A percentile compares a stretch with the other conserved stretches of the same genome.
These are phyloP conservation scores for Cercospora sojina DNA, from an alignment of 2,329 filamentous ascomycete species.

Conservation along the genomic window DNA sequence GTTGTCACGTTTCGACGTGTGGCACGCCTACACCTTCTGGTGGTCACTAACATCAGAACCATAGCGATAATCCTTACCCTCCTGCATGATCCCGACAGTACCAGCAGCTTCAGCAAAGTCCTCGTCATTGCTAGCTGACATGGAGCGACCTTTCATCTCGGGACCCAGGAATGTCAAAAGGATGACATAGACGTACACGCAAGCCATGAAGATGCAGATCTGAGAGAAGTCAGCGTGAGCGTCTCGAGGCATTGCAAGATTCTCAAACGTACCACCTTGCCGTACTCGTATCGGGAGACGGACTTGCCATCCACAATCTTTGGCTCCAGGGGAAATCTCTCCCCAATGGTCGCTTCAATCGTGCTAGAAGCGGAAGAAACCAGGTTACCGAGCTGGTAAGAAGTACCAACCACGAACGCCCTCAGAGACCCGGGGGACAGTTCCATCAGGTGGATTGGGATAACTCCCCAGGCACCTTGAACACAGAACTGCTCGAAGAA, in stretches of 20 bases:
- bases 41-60: slow-evolving; percentile 13
- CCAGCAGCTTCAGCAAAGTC: slow-evolving; percentile 36
- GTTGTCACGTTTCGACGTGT: not conserved
- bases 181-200: slow-evolving; percentile 67
- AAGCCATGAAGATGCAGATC: slow-evolving; percentile 68
- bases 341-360: slow-evolving; percentile 45
- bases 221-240: slow-evolving; percentile 7
- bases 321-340: slow-evolving; percentile 42
- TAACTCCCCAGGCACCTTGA: slow-evolving; percentile 39
- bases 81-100: slow-evolving; percentile 14
- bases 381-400: slow-evolving; percentile 76
- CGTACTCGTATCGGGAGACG: slow-evolving; percentile 45
- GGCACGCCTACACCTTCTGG: slow-evolving; percentile 12
- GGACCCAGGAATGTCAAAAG: slow-evolving; percentile 63
- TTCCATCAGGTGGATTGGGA: slow-evolving; percentile 72
- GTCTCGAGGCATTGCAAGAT: too few species aligned
- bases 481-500: slow-evolving; percentile 67
- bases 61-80: slow-evolving; percentile 7
- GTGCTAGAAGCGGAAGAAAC: slow-evolving; percentile 50
- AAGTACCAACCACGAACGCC: slow-evolving; percentile 71
- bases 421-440: slow-evolving; percentile 69
- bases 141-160: slow-evolving; percentile 44
- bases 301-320: slow-evolving; percentile 43
- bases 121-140: slow-evolving; percentile 35
- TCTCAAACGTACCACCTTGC: slow-evolving; percentile 67